Evolutionary conservation across 2,329 filamentous ascomycete species (phyloP).

Genomic region (Atkinsonella hypoxylon): DNA sequence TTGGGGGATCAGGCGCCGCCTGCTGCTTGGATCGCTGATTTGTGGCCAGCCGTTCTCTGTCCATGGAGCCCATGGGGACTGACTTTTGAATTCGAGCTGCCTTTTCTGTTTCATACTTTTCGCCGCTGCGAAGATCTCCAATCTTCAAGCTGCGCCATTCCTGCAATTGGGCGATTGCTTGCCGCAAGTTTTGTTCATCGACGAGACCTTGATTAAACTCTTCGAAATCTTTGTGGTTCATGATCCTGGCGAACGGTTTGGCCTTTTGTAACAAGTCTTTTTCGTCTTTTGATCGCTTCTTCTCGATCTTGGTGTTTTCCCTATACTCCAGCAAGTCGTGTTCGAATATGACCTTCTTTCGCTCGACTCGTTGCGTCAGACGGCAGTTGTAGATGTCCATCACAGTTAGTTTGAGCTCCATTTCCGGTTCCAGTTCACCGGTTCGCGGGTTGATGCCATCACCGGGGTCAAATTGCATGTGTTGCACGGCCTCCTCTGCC

Average conservation of each 20-base stretch:
- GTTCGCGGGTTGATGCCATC: constrained; percentile 81
- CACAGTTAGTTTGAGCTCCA: constrained; percentile 93
- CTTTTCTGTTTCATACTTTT: constrained; percentile 91
- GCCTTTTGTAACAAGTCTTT: constrained; percentile 82
- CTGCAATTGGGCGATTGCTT: constrained; percentile 82
- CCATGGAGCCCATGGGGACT: constrained; percentile 67
- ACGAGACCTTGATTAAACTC: constrained; percentile 73
- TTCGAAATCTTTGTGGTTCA: constrained; percentile 88
- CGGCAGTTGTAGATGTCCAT: constrained; percentile 97
- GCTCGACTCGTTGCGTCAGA: constrained; percentile 78
- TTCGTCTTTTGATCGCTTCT: constrained; percentile 94
- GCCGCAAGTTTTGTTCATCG: constrained; percentile 81
- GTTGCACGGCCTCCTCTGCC: constrained; percentile 92
- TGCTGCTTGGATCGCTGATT: constrained; percentile 57
- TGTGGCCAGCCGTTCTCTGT: constrained; percentile 64
- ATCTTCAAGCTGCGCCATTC: constrained; percentile 86
- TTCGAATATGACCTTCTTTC: constrained; percentile 95
- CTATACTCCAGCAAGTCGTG: constrained; percentile 88
- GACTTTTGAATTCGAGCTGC: constrained; percentile 57
- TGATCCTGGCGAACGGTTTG: constrained; percentile 93
- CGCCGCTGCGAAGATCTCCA: constrained; percentile 70
- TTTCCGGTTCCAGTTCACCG: constrained; percentile 83
- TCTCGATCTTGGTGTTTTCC: constrained; percentile 80
- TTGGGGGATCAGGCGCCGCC: constrained; percentile 56
- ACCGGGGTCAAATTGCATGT: constrained; percentile 96